These are phyloP conservation scores for Melanogaster broomeanus DNA, from an alignment of 768 basidiomycete species.

Conservation along the genomic window DNA sequence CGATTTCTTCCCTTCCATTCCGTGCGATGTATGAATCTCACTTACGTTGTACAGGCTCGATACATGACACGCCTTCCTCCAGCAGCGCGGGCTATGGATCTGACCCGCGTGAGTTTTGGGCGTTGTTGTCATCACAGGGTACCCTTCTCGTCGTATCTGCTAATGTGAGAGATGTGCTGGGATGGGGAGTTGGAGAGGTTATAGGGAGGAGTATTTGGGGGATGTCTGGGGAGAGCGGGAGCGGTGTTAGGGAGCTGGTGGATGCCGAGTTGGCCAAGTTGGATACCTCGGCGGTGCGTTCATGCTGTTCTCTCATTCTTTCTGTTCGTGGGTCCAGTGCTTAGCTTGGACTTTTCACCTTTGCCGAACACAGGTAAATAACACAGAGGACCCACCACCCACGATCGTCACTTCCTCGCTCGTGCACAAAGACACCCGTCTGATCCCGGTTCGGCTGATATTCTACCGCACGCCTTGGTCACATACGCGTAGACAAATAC, in stretches of 20 bases:
- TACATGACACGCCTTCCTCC: not conserved
- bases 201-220: slow-evolving; percentile 48
- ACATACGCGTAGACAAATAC: not conserved
- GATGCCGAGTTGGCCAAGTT: slow-evolving; percentile 29
- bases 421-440: slow-evolving; percentile 38
- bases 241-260: slow-evolving; percentile 18
- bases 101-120: slow-evolving; percentile 52
- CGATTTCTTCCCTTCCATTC: not conserved
- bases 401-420: slow-evolving; percentile 33
- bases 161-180: slow-evolving; percentile 63
- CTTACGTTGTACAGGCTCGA: slow-evolving; percentile 7
- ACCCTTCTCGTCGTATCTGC: slow-evolving; percentile 53
- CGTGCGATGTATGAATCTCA: too few species aligned
- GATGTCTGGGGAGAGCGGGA: slow-evolving; percentile 33
- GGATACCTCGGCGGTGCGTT: slow-evolving; percentile 18
- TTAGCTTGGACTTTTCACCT: not conserved
- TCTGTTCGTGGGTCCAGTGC: not conserved
- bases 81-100: not conserved
- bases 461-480: slow-evolving; percentile 38
- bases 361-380: not conserved
- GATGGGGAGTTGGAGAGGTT: slow-evolving; percentile 56
- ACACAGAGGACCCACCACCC: slow-evolving; percentile 14
- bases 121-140: slow-evolving; percentile 42
- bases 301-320: not conserved
- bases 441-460: slow-evolving; percentile 33